Conservation (phyloP, 805 yeast species). For the Candida endomychidarum region DNA sequence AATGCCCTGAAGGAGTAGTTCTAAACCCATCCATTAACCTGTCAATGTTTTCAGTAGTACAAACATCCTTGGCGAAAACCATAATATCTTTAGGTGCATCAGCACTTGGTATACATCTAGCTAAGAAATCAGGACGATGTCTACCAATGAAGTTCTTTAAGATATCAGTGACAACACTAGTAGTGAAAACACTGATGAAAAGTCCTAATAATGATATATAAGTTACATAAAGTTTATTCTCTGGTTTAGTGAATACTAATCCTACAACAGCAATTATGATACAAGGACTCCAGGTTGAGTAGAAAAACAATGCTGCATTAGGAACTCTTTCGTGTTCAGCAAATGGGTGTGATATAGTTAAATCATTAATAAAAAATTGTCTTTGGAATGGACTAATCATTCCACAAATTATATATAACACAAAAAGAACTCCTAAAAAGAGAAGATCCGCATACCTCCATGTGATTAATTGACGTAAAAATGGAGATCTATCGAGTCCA, state of each 20-base stretch:
- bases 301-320: slow-evolving; percentile 50
- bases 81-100: slow-evolving; percentile 4
- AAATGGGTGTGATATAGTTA: slow-evolving; percentile 77
- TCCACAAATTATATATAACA: slow-evolving; percentile 23
- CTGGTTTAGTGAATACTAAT: slow-evolving; percentile 47
- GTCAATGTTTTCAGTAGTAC: slow-evolving; percentile 17
- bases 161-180: slow-evolving; percentile 44
- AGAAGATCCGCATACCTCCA: slow-evolving; percentile 30
- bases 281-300: slow-evolving; percentile 53
- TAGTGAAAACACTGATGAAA: slow-evolving; percentile 54
- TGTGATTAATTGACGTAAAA: slow-evolving; percentile 15
- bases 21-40: slow-evolving; percentile 27
- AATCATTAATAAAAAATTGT: slow-evolving; percentile 73
- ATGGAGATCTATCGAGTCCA: slow-evolving; percentile 21
- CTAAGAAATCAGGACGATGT: slow-evolving; percentile 28
- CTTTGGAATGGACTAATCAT: slow-evolving; percentile 64
- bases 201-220: slow-evolving; percentile 70
- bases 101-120: slow-evolving; percentile 22
- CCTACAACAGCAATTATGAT: slow-evolving; percentile 34
- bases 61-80: slow-evolving; percentile 17
- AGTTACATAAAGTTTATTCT: slow-evolving; percentile 57
- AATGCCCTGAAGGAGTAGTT: slow-evolving; percentile 36
- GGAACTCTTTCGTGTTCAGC: slow-evolving; percentile 74
- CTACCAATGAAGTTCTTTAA: slow-evolving; percentile 28
- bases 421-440: slow-evolving; percentile 21